Evolutionary conservation across 768 basidiomycete genomes (phyloP).

Genomic region (Suillus decipiens): DNA sequence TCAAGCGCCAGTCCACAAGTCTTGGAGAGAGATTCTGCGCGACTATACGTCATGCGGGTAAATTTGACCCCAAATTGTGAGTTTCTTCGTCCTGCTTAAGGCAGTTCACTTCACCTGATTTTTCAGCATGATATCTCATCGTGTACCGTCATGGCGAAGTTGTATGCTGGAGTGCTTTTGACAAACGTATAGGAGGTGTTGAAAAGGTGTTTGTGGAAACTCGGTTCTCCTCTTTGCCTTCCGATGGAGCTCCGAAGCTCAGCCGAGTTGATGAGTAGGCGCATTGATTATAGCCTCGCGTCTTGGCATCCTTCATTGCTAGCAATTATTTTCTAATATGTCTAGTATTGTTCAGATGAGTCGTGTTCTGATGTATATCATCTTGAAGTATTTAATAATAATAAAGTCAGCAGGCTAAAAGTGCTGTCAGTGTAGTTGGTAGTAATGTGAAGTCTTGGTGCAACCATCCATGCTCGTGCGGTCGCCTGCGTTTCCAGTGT

Average conservation of each 20-base stretch:
- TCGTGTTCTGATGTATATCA: background rate
- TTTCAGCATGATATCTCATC: slow-evolving; percentile 52
- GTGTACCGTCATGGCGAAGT: slow-evolving; percentile 57
- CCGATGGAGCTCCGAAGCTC: slow-evolving; percentile 50
- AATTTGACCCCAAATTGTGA: slow-evolving; percentile 65
- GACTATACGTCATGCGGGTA: slow-evolving; percentile 63
- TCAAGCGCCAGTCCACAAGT: slow-evolving; percentile 73
- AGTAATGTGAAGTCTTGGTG: background rate
- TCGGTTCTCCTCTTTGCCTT: slow-evolving; percentile 46
- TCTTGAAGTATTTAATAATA: background rate
- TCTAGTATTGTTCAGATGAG: background rate
- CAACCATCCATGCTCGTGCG: background rate
- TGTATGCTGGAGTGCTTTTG: slow-evolving; percentile 55
- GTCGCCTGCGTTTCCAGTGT: background rate
- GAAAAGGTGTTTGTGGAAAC: slow-evolving; percentile 80
- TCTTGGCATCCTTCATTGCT: background rate
- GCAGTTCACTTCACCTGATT: slow-evolving; percentile 1
- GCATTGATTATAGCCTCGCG: background rate
- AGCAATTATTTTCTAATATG: background rate
- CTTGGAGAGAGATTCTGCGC: slow-evolving; percentile 71
- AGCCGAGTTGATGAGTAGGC: slow-evolving; percentile 56
- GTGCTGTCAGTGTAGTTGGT: background rate
- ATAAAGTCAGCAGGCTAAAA: slow-evolving; percentile 2
- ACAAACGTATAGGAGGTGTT: slow-evolving; percentile 56
- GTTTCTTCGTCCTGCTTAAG: slow-evolving; percentile 21